phyloP scores from a whole-genome alignment of 148 eudicot species.

The Cornus kousa region DNA sequence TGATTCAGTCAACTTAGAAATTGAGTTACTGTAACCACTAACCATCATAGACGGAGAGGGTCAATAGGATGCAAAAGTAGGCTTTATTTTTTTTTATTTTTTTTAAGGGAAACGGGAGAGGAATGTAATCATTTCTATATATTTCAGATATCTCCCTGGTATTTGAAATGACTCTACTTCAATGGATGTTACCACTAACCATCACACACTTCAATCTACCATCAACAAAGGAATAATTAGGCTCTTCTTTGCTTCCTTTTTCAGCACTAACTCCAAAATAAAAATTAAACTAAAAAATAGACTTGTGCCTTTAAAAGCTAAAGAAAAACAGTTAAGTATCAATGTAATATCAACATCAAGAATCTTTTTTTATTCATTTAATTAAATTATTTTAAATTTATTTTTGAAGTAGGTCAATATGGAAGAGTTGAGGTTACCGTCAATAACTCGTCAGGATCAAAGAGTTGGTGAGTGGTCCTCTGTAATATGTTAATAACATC shows the following conservation, averaged over 20 bases:
- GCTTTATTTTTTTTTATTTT: too few relatives aligned
- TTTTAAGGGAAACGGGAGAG: not conserved
- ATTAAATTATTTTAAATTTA: too few relatives aligned
- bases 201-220: not conserved
- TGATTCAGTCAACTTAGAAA: not conserved
- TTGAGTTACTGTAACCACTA: not conserved
- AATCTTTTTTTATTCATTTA: too few relatives aligned
- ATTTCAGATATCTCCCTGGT: not conserved
- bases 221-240: not conserved
- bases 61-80: not conserved
- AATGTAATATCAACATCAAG: not conserved
- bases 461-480: conserved; percentile 83
- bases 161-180: not conserved
- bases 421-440: conserved; percentile 48
- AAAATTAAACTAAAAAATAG: not conserved
- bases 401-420: not conserved
- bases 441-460: conserved; percentile 94
- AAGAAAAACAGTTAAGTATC: too few relatives aligned
- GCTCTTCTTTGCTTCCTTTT: not conserved
- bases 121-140: not conserved
- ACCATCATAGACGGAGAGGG: not conserved
- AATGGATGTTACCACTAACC: too few relatives aligned
- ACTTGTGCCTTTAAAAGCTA: not conserved
- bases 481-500: conserved; percentile 84
- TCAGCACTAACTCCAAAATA: not conserved